Evolutionary conservation across 352 stramenopile species (phyloP), one percentile per base, ranked within the genome.

Genomic region (Phytophthora sp.): DNA sequence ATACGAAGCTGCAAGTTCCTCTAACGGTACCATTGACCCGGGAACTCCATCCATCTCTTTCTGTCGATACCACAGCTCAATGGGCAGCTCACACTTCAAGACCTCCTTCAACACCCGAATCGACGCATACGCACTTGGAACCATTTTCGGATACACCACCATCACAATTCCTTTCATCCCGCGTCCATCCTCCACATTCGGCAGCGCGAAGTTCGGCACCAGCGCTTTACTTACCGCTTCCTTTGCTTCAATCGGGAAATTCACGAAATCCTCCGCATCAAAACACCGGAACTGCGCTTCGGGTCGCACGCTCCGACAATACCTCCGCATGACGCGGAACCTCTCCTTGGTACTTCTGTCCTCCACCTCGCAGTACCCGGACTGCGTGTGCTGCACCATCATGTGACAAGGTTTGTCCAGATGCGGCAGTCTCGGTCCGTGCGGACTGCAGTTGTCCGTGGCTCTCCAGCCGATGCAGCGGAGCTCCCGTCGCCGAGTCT

Each of bases 141-240:
- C 53, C 43, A 84, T 69, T 35, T 82, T 82, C 4, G 75, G 79
- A 45, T 90, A 85, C 32, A 85, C 64, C 17, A 85, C 74, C 54
- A 88, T 84, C 34, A 82, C 59, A 31, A 90, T 85, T 1, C 74
- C 76, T n/a, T 68, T 59, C 0, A 52, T 55, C 12, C n/a, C 39
- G 21, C 52, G 23, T 1, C 7, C 5, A 12, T 17, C 21, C 12
- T 24, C 31, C 24, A 66, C 26, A 49, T 69, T 34, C 4, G 56
- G 62, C 45, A 73, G 30, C 2, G 18, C 21, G 53, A 70, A 73
- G 34, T 24, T 44, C 7, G 56, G 17, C 6, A 35, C 27, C 10
- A 68, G 32, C 15, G 51, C 44, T 24, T 63, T 61, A 27, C 27
- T 57, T 12, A 70, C 37, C 6, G 67, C 58, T 4, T 70, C 15